Percentiles rank a stretch among this genome's conserved stretches.
Evolutionary conservation across 768 basidiomycete species (phyloP).

Genomic region (Roridomyces roridus): DNA sequence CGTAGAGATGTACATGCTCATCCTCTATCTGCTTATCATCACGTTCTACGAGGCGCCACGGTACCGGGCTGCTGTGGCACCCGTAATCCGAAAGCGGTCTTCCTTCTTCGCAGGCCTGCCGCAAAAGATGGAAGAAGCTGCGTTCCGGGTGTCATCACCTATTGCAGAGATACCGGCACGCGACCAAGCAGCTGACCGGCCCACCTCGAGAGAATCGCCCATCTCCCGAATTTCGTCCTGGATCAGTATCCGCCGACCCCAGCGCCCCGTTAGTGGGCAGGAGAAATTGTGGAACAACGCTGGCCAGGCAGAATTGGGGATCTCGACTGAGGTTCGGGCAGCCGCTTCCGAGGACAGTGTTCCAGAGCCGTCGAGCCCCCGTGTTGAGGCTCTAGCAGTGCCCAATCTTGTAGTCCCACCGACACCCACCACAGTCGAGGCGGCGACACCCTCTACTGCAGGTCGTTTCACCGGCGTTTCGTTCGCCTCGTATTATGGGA

Average conservation of each 20-base stretch:
- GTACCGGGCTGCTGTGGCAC: constrained; percentile 2
- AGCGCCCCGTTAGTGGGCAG: constrained; percentile 36
- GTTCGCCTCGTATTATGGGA: constrained; percentile 41
- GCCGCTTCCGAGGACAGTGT: not conserved
- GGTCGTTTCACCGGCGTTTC: constrained; percentile 30
- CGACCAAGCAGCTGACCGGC: constrained; percentile 8
- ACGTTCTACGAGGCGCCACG: constrained; percentile 38
- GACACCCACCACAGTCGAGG: constrained; percentile 9
- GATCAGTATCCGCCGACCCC: constrained; percentile 37
- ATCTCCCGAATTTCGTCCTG: constrained; percentile 43
- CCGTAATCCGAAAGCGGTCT: constrained; percentile 9
- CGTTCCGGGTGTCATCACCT: constrained; percentile 22
- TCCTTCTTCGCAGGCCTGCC: constrained; percentile 26
- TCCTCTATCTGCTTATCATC: constrained; percentile 61
- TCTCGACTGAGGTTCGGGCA: constrained; percentile 15
- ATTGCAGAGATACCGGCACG: constrained; percentile 1
- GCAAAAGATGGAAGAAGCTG: constrained; percentile 30
- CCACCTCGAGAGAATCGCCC: constrained; percentile 26
- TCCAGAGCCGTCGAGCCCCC: constrained; percentile 8
- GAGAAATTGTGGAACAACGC: constrained; percentile 37
- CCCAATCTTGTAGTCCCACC: not conserved
- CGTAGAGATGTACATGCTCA: constrained; percentile 64
- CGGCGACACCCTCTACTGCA: constrained; percentile 13
- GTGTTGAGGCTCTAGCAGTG: not conserved
- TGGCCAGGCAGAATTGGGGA: constrained; percentile 36